A percentile compares a stretch with the other conserved stretches of the same genome.
Conservation (phyloP, 495 filamentous ascomycete species). For the Penicillium longicatenatum region DNA sequence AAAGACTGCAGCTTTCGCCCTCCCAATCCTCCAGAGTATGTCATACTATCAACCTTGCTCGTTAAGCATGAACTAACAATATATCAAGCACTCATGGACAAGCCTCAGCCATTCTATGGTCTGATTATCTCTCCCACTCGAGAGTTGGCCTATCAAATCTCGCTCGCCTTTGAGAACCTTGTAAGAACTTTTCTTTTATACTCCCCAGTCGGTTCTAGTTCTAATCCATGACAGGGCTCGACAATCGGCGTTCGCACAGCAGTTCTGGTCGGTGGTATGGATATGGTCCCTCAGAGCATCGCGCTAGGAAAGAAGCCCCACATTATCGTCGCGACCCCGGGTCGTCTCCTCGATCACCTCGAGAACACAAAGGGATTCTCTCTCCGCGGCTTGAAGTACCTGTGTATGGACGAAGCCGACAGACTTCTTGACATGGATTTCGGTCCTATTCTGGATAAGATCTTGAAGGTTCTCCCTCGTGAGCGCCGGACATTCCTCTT, state of each 20-base stretch:
- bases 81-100: conserved; percentile 71
- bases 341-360: conserved; percentile 86
- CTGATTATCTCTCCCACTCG: conserved; percentile 89
- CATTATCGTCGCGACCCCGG: conserved; percentile 82
- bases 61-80: neutral
- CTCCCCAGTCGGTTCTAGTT: neutral
- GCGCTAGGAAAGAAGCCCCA: conserved; percentile 91
- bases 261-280: conserved; percentile 88
- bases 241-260: conserved; percentile 78
- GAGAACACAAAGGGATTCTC: conserved; percentile 98
- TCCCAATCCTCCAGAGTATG: conserved; percentile 78
- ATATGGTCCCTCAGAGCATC: conserved; percentile 89
- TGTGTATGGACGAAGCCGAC: conserved; percentile 96
- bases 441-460: conserved; percentile 87
- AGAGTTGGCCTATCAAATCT: conserved; percentile 89
- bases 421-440: conserved; percentile 92
- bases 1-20: conserved; percentile 88
- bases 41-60: conserved; percentile 1
- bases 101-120: conserved; percentile 73
- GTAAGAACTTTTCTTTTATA: conserved; percentile 52
- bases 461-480: conserved; percentile 84
- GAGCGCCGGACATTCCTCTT: conserved; percentile 84
- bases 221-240: neutral
- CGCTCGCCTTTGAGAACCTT: conserved; percentile 78
- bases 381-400: conserved; percentile 73